A percentile compares a stretch with the other conserved stretches of the same genome.
Evolutionary conservation across 2,329 filamentous ascomycete species (phyloP).

Genomic region (Sarocladium kiliense): DNA sequence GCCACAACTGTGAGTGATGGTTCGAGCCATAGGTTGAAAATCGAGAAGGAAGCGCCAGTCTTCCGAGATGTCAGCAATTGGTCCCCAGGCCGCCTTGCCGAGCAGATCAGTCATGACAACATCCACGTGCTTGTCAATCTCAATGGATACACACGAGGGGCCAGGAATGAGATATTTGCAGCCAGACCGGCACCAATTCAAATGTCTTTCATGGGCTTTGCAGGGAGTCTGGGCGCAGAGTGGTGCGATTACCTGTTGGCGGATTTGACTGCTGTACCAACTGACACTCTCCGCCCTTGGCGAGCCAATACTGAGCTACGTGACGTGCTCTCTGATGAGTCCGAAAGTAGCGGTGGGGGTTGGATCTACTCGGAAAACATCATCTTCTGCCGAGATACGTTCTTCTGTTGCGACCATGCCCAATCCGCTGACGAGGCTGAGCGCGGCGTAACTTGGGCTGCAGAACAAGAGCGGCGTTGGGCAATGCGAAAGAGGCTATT

Average conservation of each 20-base stretch:
- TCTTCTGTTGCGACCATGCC: constrained; percentile 96
- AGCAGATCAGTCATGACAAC: constrained; percentile 79
- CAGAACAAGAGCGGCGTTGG: constrained; percentile 80
- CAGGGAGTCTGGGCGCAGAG: constrained; percentile 89
- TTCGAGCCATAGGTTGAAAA: constrained; percentile 84
- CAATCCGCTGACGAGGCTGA: constrained; percentile 78
- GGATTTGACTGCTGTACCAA: constrained; percentile 81
- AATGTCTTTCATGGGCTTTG: constrained; percentile 99
- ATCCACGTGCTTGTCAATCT: constrained; percentile 95
- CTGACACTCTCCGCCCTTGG: constrained; percentile 73
- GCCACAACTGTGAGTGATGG: constrained; percentile 89
- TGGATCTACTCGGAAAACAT: constrained; percentile 99
- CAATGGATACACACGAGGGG: constrained; percentile 96
- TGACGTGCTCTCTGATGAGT: constrained; percentile 63
- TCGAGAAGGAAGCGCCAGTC: constrained; percentile 85
- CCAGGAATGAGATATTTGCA: constrained; percentile 96
- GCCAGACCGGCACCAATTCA: constrained; percentile 91
- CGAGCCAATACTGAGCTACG: constrained; percentile 69
- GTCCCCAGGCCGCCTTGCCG: constrained; percentile 76
- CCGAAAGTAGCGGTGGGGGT: constrained; percentile 62
- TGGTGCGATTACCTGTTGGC: constrained; percentile 98
- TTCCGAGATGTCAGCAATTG: constrained; percentile 86
- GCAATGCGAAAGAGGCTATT: constrained; percentile 91
- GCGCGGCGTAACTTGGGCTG: constrained; percentile 67
- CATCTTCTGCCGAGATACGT: constrained; percentile 88